phyloP scores from a whole-genome alignment of 140 eudicot genomes.

The Bidens hawaiensis region DNA sequence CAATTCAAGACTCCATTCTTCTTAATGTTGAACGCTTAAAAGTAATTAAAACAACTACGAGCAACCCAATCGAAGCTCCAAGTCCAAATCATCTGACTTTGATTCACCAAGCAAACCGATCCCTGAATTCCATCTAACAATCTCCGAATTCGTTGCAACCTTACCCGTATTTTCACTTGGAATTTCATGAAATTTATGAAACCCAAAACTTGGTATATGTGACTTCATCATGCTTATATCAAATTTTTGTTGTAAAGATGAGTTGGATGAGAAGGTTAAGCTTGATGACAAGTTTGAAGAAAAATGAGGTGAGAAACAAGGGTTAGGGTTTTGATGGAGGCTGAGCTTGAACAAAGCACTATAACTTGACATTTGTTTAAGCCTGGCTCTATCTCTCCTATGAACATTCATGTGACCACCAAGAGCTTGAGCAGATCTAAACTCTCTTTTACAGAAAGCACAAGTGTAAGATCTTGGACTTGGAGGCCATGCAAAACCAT shows the following conservation, averaged over 20 bases:
- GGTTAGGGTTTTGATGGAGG: conserved; percentile 37
- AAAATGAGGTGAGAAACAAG: conserved; percentile 28
- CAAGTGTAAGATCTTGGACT: conserved; percentile 80
- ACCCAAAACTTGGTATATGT: conserved; percentile 26
- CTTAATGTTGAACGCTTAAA: conserved; percentile 1
- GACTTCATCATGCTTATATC: conserved; percentile 29
- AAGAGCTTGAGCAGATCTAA: conserved; percentile 89
- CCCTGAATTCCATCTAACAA: conserved; percentile 50
- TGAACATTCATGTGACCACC: conserved; percentile 95
- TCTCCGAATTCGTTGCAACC: conserved; percentile 21
- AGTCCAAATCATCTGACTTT: conserved; percentile 46
- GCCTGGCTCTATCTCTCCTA: conserved; percentile 69
- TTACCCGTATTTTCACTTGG: conserved; percentile 1
- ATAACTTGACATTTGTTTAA: conserved; percentile 41
- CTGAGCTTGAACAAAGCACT: conserved; percentile 31
- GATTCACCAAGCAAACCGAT: conserved; percentile 41
- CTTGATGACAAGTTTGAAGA: conserved; percentile 21
- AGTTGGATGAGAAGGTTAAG: conserved; percentile 22
- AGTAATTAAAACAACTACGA: conserved; percentile 24
- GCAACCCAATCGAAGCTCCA: conserved; percentile 74
- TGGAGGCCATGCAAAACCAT: conserved; percentile 69
- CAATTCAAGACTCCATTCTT: conserved; percentile 5
- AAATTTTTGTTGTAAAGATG: neutral
- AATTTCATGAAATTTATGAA: conserved; percentile 18
- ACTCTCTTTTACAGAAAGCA: conserved; percentile 74